Percentiles rank a stretch among this genome's conserved stretches.
These are phyloP conservation scores for Vitis hybrid DNA, from an alignment of 177 flowering plant species.

Conservation along the genomic window DNA sequence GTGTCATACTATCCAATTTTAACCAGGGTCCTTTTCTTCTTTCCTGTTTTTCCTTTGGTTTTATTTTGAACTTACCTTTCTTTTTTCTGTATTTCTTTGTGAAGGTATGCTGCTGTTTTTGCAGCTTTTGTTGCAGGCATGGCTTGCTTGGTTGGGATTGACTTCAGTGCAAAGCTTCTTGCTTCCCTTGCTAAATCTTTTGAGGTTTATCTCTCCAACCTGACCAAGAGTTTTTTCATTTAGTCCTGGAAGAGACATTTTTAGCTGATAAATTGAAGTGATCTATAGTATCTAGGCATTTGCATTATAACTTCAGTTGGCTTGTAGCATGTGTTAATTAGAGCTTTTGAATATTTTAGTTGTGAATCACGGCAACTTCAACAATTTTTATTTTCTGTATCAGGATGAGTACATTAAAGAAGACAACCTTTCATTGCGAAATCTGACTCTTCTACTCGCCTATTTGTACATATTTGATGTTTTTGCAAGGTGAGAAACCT, in stretches of 20 bases:
- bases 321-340: not conserved
- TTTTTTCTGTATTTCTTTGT: constrained; percentile 17
- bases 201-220: constrained; percentile 52
- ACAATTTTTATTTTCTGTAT: constrained; percentile 13
- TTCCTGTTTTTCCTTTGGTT: constrained; percentile 1
- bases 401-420: constrained; percentile 74
- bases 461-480: constrained; percentile 84
- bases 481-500: constrained; percentile 67
- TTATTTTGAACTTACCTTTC: not conserved
- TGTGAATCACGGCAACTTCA: not conserved
- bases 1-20: not conserved
- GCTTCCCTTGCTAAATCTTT: constrained; percentile 76
- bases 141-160: constrained; percentile 78
- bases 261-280: too few species aligned
- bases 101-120: constrained; percentile 92
- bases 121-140: constrained; percentile 95
- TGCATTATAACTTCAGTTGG: not conserved
- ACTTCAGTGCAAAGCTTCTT: constrained; percentile 86
- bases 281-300: not conserved
- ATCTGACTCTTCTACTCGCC: constrained; percentile 77
- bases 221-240: not conserved
- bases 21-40: not conserved
- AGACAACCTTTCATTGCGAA: constrained; percentile 79
- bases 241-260: not conserved
- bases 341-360: not conserved